Conservation (phyloP, 768 basidiomycete species). For the Tylopilus plumbeoviolaceoides region DNA sequence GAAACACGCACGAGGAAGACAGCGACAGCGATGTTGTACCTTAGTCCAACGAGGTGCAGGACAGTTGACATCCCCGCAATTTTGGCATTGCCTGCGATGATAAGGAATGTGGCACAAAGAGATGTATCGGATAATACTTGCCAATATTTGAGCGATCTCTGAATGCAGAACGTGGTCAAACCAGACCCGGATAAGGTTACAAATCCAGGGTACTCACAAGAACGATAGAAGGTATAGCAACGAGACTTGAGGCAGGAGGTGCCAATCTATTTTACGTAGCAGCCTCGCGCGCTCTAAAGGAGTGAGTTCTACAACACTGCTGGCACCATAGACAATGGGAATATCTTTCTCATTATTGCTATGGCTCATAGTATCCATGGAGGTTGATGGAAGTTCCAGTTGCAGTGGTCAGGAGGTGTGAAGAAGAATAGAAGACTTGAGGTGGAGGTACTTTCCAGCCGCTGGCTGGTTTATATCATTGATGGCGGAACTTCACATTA, state of each 20-base stretch:
- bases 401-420: neutral
- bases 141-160: constrained; percentile 47
- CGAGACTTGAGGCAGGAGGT: constrained; percentile 42
- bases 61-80: constrained; percentile 44
- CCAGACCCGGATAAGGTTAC: too few species aligned
- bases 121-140: constrained; percentile 12
- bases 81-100: constrained; percentile 35
- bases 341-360: constrained; percentile 10
- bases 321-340: neutral
- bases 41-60: constrained; percentile 30
- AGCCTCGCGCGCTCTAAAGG: constrained; percentile 23
- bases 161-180: neutral
- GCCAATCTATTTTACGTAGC: constrained; percentile 41
- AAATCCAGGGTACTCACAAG: constrained; percentile 30
- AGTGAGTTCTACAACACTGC: constrained; percentile 3
- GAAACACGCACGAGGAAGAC: constrained; percentile 31
- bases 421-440: neutral
- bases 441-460: too few species aligned
- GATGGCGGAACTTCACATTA: neutral
- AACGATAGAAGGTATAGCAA: constrained; percentile 43
- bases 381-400: constrained; percentile 1
- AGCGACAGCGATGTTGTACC: constrained; percentile 36
- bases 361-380: neutral
- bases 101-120: neutral
- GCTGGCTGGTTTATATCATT: neutral